Conservation (phyloP, 345 rosid genomes). For the Populus pruinosa region DNA sequence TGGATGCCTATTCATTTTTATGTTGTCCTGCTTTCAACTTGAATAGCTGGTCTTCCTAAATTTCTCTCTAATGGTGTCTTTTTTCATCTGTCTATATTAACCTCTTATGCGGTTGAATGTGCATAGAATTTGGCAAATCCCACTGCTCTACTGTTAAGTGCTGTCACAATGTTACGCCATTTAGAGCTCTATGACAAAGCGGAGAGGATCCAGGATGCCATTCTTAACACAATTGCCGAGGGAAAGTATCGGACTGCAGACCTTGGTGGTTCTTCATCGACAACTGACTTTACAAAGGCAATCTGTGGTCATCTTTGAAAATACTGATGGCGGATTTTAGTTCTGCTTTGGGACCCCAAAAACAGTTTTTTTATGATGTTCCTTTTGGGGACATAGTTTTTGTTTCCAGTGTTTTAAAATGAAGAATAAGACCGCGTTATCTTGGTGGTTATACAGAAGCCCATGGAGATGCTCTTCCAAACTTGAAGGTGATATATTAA, state of each 20-base stretch:
- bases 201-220: conserved; percentile 73
- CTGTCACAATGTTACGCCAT: conserved; percentile 86
- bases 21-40: neutral
- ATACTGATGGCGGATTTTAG: conserved; percentile 21
- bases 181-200: conserved; percentile 79
- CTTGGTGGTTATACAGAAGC: conserved; percentile 9
- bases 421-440: conserved; percentile 20
- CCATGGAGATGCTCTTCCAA: neutral
- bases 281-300: conserved; percentile 84
- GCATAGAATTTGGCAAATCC: conserved; percentile 87
- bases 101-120: neutral
- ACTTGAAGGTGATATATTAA: neutral
- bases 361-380: conserved; percentile 6
- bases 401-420: neutral
- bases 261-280: conserved; percentile 77
- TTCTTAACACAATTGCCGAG: conserved; percentile 77
- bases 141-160: conserved; percentile 83
- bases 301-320: conserved; percentile 78
- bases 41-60: neutral
- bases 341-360: conserved; percentile 12
- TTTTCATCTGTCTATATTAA: neutral
- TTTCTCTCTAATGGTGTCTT: neutral
- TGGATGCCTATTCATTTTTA: neutral
- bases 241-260: conserved; percentile 91
- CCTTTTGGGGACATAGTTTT: conserved; percentile 6